A percentile compares a stretch with the other conserved stretches of the same genome.
These are phyloP conservation scores for Salvia hispanica DNA, from an alignment of 257 asterid species.

Conservation along the genomic window DNA sequence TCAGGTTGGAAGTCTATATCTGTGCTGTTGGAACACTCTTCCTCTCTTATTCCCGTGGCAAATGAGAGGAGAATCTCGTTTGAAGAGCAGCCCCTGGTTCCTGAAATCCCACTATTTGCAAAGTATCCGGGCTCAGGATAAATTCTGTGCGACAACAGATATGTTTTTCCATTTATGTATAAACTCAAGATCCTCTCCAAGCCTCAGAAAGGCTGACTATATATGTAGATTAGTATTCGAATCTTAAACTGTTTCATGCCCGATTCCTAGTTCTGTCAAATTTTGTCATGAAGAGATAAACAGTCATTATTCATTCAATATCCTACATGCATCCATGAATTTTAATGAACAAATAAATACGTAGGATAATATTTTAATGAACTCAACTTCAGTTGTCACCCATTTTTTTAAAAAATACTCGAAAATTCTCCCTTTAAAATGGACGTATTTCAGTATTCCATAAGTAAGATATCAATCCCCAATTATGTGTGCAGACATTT, in stretches of 20 bases:
- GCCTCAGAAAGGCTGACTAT: background rate
- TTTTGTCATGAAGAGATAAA: too few relatives aligned
- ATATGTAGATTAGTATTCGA: background rate
- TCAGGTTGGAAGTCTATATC: conserved; percentile 9
- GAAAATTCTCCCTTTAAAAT: too few relatives aligned
- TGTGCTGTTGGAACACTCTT: background rate
- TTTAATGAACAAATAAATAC: too few relatives aligned
- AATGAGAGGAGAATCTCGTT: background rate
- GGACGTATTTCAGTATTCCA: too few relatives aligned
- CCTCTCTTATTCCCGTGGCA: background rate
- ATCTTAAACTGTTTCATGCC: background rate
- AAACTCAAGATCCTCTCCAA: conserved; percentile 2
- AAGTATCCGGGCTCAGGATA: background rate
- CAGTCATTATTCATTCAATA: too few relatives aligned
- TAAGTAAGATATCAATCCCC: too few relatives aligned
- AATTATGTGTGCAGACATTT: too few relatives aligned
- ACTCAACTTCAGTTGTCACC: too few relatives aligned
- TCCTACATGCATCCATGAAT: too few relatives aligned
- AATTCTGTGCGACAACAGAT: background rate
- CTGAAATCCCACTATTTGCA: background rate
- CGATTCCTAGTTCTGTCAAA: background rate
- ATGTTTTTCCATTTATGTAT: background rate
- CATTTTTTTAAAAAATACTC: too few relatives aligned
- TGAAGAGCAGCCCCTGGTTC: background rate
- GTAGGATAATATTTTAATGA: too few relatives aligned